Percentiles rank a stretch among this genome's conserved stretches.
Evolutionary conservation across 139 green algal species (phyloP).

Genomic region (Coccomyxa sp.): DNA sequence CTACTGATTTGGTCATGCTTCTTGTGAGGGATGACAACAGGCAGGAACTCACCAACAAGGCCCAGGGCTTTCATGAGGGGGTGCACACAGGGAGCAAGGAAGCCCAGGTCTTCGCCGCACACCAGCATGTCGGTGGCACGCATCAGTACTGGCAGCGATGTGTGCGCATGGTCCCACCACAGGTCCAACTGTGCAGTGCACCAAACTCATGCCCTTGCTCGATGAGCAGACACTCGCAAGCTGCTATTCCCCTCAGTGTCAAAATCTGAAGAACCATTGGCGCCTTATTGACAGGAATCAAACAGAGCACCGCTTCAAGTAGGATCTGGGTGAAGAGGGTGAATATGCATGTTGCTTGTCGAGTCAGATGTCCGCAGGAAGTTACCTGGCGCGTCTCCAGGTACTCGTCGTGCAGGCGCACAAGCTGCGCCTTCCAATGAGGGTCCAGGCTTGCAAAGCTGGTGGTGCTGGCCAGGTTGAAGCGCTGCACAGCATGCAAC

Average conservation of each 20-base stretch:
- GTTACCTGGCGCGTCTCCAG: constrained; percentile 54
- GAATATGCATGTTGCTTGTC: no score
- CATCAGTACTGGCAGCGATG: constrained; percentile 82
- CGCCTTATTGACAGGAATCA: background rate
- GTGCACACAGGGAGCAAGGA: constrained; percentile 88
- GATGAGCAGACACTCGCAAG: background rate
- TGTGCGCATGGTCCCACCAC: constrained; percentile 72
- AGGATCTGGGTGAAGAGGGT: no score
- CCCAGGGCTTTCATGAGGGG: constrained; percentile 86
- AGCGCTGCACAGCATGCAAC: constrained; percentile 32
- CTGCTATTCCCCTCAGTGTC: background rate
- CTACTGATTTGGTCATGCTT: no score
- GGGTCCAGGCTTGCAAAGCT: constrained; percentile 71
- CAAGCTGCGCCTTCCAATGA: constrained; percentile 54
- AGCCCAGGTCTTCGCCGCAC: constrained; percentile 92
- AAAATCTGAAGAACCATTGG: background rate
- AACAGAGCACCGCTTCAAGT: background rate
- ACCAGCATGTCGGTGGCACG: constrained; percentile 85
- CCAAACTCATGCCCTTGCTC: background rate
- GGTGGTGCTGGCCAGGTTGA: constrained; percentile 66
- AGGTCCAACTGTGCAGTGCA: constrained; percentile 52
- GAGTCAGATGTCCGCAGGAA: background rate
- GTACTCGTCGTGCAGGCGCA: constrained; percentile 83
- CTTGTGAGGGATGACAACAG: no score
- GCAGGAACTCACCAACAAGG: constrained; percentile 58